These are phyloP conservation scores for Amaranthus hypochondriacus DNA, from an alignment of 148 eudicot genomes.

Conservation along the genomic window DNA sequence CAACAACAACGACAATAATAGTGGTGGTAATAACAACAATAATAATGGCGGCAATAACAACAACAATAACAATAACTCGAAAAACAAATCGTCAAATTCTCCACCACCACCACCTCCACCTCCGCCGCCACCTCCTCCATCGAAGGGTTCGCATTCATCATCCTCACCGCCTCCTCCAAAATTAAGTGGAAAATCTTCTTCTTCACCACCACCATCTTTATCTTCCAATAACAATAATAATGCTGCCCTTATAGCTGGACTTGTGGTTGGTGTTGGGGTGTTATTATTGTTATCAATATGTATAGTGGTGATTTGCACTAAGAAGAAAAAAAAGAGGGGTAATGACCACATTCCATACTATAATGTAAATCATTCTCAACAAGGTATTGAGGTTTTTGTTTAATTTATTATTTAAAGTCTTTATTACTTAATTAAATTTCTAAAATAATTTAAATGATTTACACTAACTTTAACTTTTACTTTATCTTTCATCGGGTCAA, in stretches of 20 bases:
- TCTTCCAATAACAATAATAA: slow-evolving; percentile 11
- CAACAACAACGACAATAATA: background rate
- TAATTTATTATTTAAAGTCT: background rate
- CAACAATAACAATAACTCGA: slow-evolving; percentile 11
- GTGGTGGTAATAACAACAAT: slow-evolving; percentile 15
- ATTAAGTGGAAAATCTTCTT: slow-evolving; percentile 13
- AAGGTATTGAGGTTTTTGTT: slow-evolving; percentile 11
- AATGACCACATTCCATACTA: slow-evolving; percentile 34
- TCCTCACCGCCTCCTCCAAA: slow-evolving; percentile 26
- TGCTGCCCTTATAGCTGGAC: slow-evolving; percentile 36
- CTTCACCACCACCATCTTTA: slow-evolving; percentile 14
- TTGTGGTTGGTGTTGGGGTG: slow-evolving; percentile 37
- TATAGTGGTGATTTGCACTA: slow-evolving; percentile 28
- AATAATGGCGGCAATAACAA: slow-evolving; percentile 4
- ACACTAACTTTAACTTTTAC: too few species aligned
- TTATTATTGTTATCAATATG: slow-evolving; percentile 34
- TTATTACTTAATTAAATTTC: too few species aligned
- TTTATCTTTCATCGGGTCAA: too few species aligned
- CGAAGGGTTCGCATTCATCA: slow-evolving; percentile 15
- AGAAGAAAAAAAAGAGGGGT: slow-evolving; percentile 27
- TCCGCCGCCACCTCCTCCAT: too few species aligned
- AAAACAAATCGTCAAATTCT: slow-evolving; percentile 23
- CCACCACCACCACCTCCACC: slow-evolving; percentile 23
- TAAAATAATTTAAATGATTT: too few species aligned
- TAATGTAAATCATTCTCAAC: slow-evolving; percentile 24